Percentiles rank a stretch among this genome's conserved stretches.
These are phyloP conservation scores for Picochlorum costavermella DNA, from an alignment of 139 green algal genomes.

Conservation along the genomic window DNA sequence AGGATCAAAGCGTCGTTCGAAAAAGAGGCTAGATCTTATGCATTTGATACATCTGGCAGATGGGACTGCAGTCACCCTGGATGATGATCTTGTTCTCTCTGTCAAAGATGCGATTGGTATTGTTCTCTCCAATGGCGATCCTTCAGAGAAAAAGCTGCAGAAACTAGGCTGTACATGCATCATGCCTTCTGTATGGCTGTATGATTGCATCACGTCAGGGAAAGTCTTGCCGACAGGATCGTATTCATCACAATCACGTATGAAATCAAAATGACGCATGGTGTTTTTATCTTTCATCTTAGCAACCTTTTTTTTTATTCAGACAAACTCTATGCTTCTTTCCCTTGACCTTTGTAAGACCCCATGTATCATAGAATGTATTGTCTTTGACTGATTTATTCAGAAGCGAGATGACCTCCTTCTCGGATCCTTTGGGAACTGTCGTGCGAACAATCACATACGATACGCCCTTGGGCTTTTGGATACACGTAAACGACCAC, in stretches of 20 bases:
- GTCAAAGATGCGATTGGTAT: too few species aligned
- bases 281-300: background rate
- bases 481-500: background rate
- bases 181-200: background rate
- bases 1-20: background rate
- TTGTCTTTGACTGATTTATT: background rate
- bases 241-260: too few species aligned
- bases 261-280: background rate
- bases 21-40: too few species aligned
- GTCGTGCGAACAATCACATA: background rate
- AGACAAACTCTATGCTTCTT: background rate
- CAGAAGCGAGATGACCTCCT: background rate
- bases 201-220: background rate
- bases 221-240: background rate
- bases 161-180: background rate
- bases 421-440: background rate
- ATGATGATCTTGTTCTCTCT: too few species aligned
- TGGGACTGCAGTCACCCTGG: too few species aligned
- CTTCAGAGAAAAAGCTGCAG: too few species aligned
- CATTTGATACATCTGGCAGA: too few species aligned
- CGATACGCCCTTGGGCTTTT: slow-evolving; percentile 1
- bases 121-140: too few species aligned
- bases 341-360: background rate
- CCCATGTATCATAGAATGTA: background rate
- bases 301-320: background rate